Conservation (phyloP, 164 flowering plant genomes). For the Berberis vulgaris region DNA sequence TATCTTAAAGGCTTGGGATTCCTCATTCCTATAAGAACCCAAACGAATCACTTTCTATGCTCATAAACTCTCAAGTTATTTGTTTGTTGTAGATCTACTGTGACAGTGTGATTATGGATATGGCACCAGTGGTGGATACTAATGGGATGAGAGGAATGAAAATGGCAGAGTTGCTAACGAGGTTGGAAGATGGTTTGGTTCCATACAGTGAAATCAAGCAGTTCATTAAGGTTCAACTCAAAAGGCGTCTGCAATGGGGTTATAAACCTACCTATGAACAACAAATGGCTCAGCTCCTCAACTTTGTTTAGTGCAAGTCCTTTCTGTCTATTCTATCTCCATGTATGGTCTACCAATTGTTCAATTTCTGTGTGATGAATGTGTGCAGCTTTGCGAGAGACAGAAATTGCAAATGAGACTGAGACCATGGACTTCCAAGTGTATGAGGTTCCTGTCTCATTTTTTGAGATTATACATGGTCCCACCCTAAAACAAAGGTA, state of each 20-base stretch:
- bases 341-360: background rate
- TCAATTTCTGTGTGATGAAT: background rate
- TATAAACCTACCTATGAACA: conserved; percentile 1
- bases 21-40: no score
- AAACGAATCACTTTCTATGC: no score
- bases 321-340: background rate
- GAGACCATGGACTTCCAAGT: conserved; percentile 1
- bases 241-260: conserved; percentile 1
- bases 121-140: no score
- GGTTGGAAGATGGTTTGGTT: background rate
- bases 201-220: background rate
- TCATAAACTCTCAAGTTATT: no score
- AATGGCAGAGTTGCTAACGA: background rate
- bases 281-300: background rate
- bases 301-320: background rate
- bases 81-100: no score
- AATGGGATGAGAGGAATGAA: no score
- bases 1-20: no score
- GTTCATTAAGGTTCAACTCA: background rate
- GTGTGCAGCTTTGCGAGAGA: conserved; percentile 9
- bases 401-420: conserved; percentile 8
- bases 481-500: background rate
- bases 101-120: no score
- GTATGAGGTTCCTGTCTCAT: conserved; percentile 8
- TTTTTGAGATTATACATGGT: conserved; percentile 1